Evolutionary conservation across 306 rosid species (phyloP), one percentile per base, ranked within the genome.

Genomic region (Inga oerstediana): DNA sequence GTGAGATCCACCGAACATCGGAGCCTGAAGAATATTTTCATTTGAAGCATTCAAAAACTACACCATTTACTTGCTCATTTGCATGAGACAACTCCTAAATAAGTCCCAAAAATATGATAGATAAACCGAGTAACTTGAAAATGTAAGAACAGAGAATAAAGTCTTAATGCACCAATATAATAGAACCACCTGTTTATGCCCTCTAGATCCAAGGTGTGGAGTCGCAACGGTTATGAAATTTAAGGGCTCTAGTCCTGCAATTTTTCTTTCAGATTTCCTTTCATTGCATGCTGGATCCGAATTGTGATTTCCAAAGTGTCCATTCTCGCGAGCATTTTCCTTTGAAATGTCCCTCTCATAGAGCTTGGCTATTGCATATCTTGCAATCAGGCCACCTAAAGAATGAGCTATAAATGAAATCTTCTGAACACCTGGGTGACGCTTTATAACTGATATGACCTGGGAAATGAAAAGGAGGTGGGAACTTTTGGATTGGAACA

Each of bases 121-220:
- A 62, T 62, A 27, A 62, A 30, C 37, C 37, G 39, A 62, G 68
- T 10, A 59, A 10, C 67, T 24, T 61, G 37, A 76, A 54, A 37
- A 17, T 46, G 22, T 52, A 11, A 80, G 59, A 74, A 64, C 51
- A 77, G 58, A 77, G 71, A 67, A 71, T 24, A 13, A 62, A 24
- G 34, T 46, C 35, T 24, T 7, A 41, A 46, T 45, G 80, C 65
- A 75, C 43, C 54, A 52, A 77, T 39, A 39, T 39, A 39, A 39
- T 44, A 66, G 44, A 76, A 66, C 77, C 54, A 92, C 99, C 92
- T 95, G 98, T 44, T 87, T 91, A 85, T 95, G 98, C 48, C 96
- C 98, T 86, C 97, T 85, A 71, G 98, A 83, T 84, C 99, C 99
- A 14, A 95, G 96, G 85, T 95, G 98, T 30, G 99, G 99, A 5